These are phyloP conservation scores for Aspergillus funiculosus DNA, from an alignment of 495 filamentous ascomycete genomes.

Conservation along the genomic window DNA sequence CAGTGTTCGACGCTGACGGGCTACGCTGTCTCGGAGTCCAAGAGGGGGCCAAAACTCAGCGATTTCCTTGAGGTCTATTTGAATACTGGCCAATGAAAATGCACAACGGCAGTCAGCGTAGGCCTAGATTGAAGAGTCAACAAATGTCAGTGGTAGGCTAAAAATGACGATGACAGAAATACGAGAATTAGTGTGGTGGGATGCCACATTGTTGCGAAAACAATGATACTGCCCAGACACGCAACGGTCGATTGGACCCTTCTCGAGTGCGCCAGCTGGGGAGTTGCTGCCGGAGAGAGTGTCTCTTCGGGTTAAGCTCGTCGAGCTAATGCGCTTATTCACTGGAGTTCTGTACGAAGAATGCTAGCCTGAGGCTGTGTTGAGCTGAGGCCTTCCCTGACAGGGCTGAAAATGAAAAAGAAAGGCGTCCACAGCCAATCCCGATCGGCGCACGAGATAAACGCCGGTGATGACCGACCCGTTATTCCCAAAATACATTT, in stretches of 20 bases:
- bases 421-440: slow-evolving; percentile 1
- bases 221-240: slow-evolving; percentile 8
- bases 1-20: slow-evolving; percentile 12
- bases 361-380: slow-evolving; percentile 20
- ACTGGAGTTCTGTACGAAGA: neutral
- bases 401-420: slow-evolving; percentile 15
- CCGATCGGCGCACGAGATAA: neutral
- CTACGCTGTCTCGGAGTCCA: slow-evolving; percentile 2
- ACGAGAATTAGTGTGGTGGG: slow-evolving; percentile 9
- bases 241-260: slow-evolving; percentile 6
- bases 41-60: slow-evolving; percentile 6
- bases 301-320: slow-evolving; percentile 2
- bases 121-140: slow-evolving; percentile 1
- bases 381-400: slow-evolving; percentile 5
- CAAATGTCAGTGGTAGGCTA: slow-evolving; percentile 1
- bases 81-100: neutral
- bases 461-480: slow-evolving; percentile 8
- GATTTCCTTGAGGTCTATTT: neutral
- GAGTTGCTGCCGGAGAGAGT: slow-evolving; percentile 3
- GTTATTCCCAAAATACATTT: neutral
- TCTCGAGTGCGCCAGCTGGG: slow-evolving; percentile 1
- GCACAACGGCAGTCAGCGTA: neutral
- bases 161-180: slow-evolving; percentile 5
- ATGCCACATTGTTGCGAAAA: no score
- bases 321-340: neutral